phyloP scores from a whole-genome alignment of 192 early-diverging fungal species.

The Mortierella hygrophila region DNA sequence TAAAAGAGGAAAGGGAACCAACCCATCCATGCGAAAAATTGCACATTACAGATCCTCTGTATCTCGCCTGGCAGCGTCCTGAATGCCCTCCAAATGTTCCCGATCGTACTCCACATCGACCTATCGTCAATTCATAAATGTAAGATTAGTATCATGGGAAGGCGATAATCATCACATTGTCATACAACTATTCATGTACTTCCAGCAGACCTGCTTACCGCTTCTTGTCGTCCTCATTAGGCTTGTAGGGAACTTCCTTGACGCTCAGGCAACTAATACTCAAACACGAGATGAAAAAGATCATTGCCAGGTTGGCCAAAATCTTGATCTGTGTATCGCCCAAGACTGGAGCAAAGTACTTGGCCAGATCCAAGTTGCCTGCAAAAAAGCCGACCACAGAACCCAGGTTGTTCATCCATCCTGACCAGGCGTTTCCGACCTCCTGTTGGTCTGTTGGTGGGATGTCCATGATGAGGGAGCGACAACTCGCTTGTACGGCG shows the following conservation, averaged over 20 bases:
- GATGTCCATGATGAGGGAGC: constrained; percentile 90
- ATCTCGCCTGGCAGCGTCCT: constrained; percentile 76
- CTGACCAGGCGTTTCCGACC: constrained; percentile 85
- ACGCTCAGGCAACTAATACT: constrained; percentile 76
- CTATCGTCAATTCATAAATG: constrained; percentile 41
- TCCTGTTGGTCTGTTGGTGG: constrained; percentile 86
- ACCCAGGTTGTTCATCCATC: constrained; percentile 86
- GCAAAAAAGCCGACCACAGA: constrained; percentile 89
- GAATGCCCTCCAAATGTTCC: constrained; percentile 69
- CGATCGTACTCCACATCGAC: constrained; percentile 57
- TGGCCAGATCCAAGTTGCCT: constrained; percentile 84
- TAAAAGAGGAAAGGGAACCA: constrained; percentile 99
- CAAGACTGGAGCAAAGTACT: constrained; percentile 69
- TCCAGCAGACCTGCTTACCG: constrained; percentile 12
- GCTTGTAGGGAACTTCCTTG: constrained; percentile 60
- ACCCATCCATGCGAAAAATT: constrained; percentile 96
- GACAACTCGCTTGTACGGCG: constrained; percentile 84
- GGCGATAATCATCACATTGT: not conserved
- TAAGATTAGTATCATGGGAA: no score
- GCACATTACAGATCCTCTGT: constrained; percentile 85
- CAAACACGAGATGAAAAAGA: constrained; percentile 70
- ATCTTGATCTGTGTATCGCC: constrained; percentile 85
- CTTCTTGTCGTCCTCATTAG: constrained; percentile 41
- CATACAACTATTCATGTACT: not conserved
- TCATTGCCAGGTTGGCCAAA: constrained; percentile 80